Evolutionary conservation across 1,284 basidiomycete species (phyloP).

Genomic region (Chalciporus sp.): DNA sequence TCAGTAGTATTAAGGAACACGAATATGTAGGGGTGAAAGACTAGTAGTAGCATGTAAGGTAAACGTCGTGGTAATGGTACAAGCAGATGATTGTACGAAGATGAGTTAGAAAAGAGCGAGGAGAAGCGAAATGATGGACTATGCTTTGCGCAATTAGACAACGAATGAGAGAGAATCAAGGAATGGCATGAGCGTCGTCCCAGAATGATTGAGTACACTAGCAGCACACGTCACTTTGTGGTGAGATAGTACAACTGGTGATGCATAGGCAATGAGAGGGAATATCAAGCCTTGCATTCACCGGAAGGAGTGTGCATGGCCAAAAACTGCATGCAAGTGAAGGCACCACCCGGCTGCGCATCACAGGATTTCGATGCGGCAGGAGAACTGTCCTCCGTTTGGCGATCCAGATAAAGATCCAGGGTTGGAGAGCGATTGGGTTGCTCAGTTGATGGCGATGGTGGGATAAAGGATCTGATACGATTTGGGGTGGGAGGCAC

Average conservation of each 20-base stretch:
- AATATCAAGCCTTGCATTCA: conserved; percentile 15
- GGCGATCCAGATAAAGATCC: conserved; percentile 16
- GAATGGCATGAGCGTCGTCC: neutral
- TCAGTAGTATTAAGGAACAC: conserved; percentile 2
- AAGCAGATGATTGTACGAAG: conserved; percentile 9
- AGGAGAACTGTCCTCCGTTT: neutral
- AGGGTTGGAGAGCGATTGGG: conserved; percentile 5
- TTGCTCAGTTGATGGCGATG: neutral
- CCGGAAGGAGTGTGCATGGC: conserved; percentile 20
- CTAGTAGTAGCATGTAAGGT: conserved; percentile 12
- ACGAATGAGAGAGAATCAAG: conserved; percentile 5
- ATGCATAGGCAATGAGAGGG: neutral
- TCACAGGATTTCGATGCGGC: conserved; percentile 9
- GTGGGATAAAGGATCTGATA: conserved; percentile 10
- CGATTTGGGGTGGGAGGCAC: conserved; percentile 17
- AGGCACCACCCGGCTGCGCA: conserved; percentile 7
- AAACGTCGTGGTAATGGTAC: conserved; percentile 8
- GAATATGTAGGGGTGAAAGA: conserved; percentile 1
- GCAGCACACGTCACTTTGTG: conserved; percentile 13
- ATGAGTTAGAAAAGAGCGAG: neutral
- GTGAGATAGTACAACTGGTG: conserved; percentile 10
- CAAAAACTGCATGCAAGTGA: conserved; percentile 26
- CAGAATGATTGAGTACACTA: conserved; percentile 15
- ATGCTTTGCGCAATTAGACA: neutral
- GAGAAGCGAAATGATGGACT: neutral